These are phyloP conservation scores for Phyllosticta citriasiana DNA, from an alignment of 2,329 filamentous ascomycete species.

Conservation along the genomic window DNA sequence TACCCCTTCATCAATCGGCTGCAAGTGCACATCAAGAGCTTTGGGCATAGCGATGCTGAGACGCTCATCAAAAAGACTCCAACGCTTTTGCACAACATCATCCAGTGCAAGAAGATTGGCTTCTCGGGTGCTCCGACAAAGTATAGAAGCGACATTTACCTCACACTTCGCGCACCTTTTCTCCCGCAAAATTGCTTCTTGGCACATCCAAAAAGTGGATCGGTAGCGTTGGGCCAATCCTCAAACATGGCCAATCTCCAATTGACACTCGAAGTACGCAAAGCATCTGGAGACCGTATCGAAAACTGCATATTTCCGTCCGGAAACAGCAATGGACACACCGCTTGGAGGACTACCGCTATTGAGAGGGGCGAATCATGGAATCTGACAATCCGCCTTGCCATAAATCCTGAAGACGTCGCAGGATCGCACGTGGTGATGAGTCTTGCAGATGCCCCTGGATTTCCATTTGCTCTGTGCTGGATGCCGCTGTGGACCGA, in stretches of 20 bases:
- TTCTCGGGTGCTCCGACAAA: constrained; percentile 88
- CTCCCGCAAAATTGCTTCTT: constrained; percentile 57
- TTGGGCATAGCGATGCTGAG: constrained; percentile 69
- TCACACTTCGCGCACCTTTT: constrained; percentile 72
- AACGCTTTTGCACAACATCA: constrained; percentile 72
- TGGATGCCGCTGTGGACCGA: constrained; percentile 93
- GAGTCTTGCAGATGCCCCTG: constrained; percentile 77
- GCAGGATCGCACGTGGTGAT: constrained; percentile 76
- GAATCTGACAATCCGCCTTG: constrained; percentile 79
- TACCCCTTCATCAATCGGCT: constrained; percentile 65
- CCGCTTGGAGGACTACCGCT: constrained; percentile 80
- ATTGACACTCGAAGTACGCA: constrained; percentile 79
- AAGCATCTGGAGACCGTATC: constrained; percentile 66
- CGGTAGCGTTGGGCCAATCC: constrained; percentile 58
- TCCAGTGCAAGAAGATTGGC: constrained; percentile 77
- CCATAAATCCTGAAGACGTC: constrained; percentile 70
- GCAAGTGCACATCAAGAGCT: constrained; percentile 69
- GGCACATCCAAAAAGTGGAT: constrained; percentile 67
- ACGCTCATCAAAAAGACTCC: constrained; percentile 75
- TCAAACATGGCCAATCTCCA: constrained; percentile 67
- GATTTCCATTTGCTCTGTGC: constrained; percentile 79
- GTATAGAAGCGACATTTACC: constrained; percentile 84
- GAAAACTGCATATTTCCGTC: constrained; percentile 81
- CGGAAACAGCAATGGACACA: constrained; percentile 68
- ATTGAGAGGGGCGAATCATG: constrained; percentile 71